Evolutionary conservation across 148 eudicot genomes (phyloP).

Genomic region (Chenopodium album): DNA sequence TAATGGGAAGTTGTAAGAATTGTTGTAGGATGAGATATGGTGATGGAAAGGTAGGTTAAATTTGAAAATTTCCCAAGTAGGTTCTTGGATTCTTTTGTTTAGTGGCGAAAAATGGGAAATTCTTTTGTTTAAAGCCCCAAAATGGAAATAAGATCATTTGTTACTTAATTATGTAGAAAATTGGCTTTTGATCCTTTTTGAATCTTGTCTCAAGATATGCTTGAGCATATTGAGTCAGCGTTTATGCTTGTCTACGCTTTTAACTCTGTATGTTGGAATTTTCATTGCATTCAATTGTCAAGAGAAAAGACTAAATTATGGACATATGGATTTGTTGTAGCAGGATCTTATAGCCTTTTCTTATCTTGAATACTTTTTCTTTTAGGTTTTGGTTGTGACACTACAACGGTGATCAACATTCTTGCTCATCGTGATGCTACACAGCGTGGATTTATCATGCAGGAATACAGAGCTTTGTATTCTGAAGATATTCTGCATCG

Average conservation of each 20-base stretch:
- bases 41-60: too few species aligned
- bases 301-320: not conserved
- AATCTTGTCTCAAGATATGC: too few species aligned
- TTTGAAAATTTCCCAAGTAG: too few species aligned
- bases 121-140: too few species aligned
- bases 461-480: conserved; percentile 54
- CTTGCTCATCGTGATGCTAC: conserved; percentile 78
- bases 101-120: not conserved
- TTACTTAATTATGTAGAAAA: too few species aligned
- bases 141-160: too few species aligned
- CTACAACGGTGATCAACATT: conserved; percentile 52
- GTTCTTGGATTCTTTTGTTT: not conserved
- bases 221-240: not conserved
- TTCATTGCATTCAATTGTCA: not conserved
- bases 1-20: not conserved
- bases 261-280: not conserved
- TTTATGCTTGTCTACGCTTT: not conserved
- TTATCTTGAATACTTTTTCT: not conserved
- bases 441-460: conserved; percentile 60
- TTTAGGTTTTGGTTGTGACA: conserved; percentile 79
- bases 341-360: too few species aligned
- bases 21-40: not conserved
- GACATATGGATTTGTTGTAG: too few species aligned
- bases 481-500: conserved; percentile 63
- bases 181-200: too few species aligned